phyloP scores from a whole-genome alignment of 2,329 filamentous ascomycete genomes.

The Teratosphaeria gauchensis region DNA sequence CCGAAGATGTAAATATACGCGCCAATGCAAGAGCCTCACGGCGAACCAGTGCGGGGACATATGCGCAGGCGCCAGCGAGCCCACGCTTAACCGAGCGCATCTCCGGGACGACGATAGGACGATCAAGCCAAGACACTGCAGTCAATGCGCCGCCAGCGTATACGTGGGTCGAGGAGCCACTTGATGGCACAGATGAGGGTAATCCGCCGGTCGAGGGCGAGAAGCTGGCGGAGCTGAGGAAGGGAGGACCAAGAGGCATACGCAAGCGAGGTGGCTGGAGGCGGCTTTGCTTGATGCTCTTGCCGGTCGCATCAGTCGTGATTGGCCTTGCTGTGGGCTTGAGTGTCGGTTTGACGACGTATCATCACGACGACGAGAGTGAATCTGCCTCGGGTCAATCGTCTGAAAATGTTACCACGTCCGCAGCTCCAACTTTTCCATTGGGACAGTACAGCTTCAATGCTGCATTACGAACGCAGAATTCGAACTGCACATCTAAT shows the following conservation, averaged over 20 bases:
- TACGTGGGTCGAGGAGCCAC: constrained; percentile 13
- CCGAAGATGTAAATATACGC: constrained; percentile 4
- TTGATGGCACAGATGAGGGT: constrained; percentile 6
- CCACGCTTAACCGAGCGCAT: background rate
- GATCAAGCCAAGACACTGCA: constrained; percentile 5
- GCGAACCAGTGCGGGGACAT: background rate
- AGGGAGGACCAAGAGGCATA: constrained; percentile 6
- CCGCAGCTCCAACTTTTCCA: constrained; percentile 41
- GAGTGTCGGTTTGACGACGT: constrained; percentile 23
- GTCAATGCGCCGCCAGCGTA: constrained; percentile 19
- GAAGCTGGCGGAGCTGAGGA: constrained; percentile 18
- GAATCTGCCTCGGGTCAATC: background rate
- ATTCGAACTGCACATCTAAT: constrained; percentile 50
- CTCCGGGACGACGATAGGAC: background rate
- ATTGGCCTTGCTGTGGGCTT: constrained; percentile 31
- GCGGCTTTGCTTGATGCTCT: constrained; percentile 28
- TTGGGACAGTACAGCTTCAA: constrained; percentile 53
- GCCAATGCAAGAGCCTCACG: background rate
- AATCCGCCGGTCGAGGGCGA: constrained; percentile 18
- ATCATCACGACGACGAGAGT: constrained; percentile 9
- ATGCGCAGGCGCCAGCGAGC: background rate
- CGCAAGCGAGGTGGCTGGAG: constrained; percentile 30
- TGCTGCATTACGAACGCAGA: constrained; percentile 46
- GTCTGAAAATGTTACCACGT: background rate
- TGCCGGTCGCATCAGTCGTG: constrained; percentile 28